Evolutionary conservation across 2,329 filamentous ascomycete genomes (phyloP), one percentile per base, ranked within the genome.

Genomic region (Exophiala xenobiotica): DNA sequence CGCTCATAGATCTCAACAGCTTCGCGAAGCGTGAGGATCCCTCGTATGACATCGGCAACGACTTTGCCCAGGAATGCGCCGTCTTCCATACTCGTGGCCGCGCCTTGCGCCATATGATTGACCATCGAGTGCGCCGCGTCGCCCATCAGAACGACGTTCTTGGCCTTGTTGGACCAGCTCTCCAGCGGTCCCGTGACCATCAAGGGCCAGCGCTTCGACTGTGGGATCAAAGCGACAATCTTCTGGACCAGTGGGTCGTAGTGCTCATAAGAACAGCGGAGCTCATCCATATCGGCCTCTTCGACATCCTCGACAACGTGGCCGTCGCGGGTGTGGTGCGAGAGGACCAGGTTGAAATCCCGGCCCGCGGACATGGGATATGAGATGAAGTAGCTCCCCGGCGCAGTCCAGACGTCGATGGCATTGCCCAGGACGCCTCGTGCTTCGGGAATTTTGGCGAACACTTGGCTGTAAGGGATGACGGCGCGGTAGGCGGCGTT

Each of bases 401-500:
- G 44, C 3, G 68, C 63, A 63, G 75, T 64, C 74, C 74, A 77
- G 8, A 74, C 71, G 49, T 76, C 72, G 56, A 76, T 74, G 3
- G 70, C 71, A 48, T 69, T 65, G n/a, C 66, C 63, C 6, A 71
- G 64, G 7, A 74, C 60, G n/a, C 64, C 60, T n/a, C 64, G 64
- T 2, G 73, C 63, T 18, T 72, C 54, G 1, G 70, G 69, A 12
- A 38, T 27, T 49, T 77, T 74, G 29, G 67, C 57, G 12, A 66
- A 61, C 43, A 75, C 68, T 39, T 71, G 61, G 6, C 70, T 67
- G 47, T 70, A 73, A 0, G 71, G 70, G 7, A 77, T 65, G 7
- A 75, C 62, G 4, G 74, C 69, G 40, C 74, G 66, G 54, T 75
- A 77, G 2, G 75, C 75, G 44, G 66, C 69, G 50, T 74, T 74